These are phyloP conservation scores for Trichoderma gracile DNA, from an alignment of 2,329 filamentous ascomycete genomes.

Conservation along the genomic window DNA sequence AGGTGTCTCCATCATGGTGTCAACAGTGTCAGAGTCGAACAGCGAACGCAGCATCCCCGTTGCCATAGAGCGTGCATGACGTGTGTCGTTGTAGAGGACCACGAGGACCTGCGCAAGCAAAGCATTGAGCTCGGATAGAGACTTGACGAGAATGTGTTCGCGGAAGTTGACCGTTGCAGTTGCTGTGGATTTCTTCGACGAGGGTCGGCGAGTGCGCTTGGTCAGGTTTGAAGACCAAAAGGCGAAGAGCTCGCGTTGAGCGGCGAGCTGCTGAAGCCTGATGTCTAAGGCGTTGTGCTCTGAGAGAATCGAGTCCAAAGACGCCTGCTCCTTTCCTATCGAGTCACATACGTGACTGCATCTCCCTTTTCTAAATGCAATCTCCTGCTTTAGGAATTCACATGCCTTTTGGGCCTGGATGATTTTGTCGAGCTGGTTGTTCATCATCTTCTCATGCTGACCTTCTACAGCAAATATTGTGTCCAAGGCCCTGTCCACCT, in stretches of 20 bases:
- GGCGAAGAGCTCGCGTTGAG: constrained; percentile 29
- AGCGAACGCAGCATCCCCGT: constrained; percentile 30
- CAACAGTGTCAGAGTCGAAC: constrained; percentile 25
- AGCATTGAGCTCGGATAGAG: constrained; percentile 29
- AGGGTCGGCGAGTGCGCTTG: constrained; percentile 25
- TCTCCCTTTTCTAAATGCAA: constrained; percentile 21
- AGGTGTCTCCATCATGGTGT: background rate
- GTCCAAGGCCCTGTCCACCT: background rate
- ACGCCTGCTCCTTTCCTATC: constrained; percentile 5
- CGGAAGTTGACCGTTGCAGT: constrained; percentile 27
- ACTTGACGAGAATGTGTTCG: constrained; percentile 27
- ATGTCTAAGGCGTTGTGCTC: background rate
- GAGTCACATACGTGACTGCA: constrained; percentile 9
- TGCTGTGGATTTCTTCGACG: constrained; percentile 9
- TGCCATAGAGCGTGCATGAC: constrained; percentile 24
- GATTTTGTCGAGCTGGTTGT: constrained; percentile 4
- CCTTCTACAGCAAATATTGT: constrained; percentile 7
- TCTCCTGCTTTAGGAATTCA: constrained; percentile 21
- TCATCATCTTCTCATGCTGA: background rate
- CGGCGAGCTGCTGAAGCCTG: constrained; percentile 4
- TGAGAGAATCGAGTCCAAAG: background rate
- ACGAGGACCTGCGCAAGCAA: constrained; percentile 27
- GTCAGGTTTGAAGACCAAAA: constrained; percentile 29
- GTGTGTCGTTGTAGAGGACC: constrained; percentile 28
- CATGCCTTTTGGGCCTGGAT: background rate